Percentiles rank a stretch among this genome's conserved stretches.
Conservation (phyloP, 1,284 basidiomycete species). For the Golubevia sp. region DNA sequence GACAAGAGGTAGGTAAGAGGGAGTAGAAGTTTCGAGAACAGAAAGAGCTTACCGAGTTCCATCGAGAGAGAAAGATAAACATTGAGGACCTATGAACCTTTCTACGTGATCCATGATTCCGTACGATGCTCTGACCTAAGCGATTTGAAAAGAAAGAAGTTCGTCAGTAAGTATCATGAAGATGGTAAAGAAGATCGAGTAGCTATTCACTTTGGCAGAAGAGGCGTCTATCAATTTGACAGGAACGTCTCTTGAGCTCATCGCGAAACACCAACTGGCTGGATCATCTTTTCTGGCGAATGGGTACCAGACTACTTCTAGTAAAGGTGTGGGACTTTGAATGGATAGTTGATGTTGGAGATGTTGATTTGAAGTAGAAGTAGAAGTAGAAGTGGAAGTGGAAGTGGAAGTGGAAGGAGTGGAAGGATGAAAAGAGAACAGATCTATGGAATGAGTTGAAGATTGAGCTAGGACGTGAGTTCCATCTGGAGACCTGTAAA, state of each 20-base stretch:
- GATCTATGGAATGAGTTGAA: conserved; percentile 28
- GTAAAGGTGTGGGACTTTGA: conserved; percentile 22
- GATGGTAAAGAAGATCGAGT: conserved; percentile 6
- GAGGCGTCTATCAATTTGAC: conserved; percentile 26
- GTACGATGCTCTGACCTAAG: conserved; percentile 23
- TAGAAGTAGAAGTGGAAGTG: not conserved
- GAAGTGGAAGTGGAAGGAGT: not conserved
- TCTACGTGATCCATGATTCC: conserved; percentile 48
- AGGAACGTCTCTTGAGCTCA: conserved; percentile 29
- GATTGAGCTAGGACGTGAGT: conserved; percentile 25
- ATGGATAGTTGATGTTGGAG: not conserved
- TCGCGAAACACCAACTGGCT: conserved; percentile 35
- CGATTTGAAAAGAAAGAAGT: not conserved
- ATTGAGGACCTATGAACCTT: conserved; percentile 33
- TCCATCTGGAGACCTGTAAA: conserved; percentile 27
- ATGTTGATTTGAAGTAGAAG: not conserved
- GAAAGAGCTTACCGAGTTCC: conserved; percentile 16
- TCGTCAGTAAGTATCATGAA: not conserved
- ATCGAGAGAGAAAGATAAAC: conserved; percentile 32
- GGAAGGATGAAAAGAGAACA: conserved; percentile 6
- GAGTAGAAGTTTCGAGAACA: no score
- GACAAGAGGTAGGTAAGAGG: no score
- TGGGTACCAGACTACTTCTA: conserved; percentile 41
- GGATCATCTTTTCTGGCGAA: conserved; percentile 6
- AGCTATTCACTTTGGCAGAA: conserved; percentile 10